Percentiles rank a stretch among this genome's conserved stretches.
phyloP scores from a whole-genome alignment of 1,284 basidiomycete genomes.

The Ganoderma resinaceum region DNA sequence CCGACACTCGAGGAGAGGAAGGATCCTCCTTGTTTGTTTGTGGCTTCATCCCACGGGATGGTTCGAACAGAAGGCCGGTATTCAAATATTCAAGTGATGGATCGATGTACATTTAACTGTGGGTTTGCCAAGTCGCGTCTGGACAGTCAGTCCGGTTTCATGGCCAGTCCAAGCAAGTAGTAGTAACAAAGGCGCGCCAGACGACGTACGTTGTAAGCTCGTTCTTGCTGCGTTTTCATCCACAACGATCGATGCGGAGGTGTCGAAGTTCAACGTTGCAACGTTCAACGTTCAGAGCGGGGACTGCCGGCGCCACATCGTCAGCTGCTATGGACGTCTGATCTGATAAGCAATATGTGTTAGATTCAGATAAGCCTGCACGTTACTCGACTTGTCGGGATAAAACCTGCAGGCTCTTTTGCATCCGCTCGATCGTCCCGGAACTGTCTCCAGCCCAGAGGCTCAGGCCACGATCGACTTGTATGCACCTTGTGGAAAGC shows the following conservation, averaged over 20 bases:
- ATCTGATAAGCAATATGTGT: slow-evolving; percentile 1
- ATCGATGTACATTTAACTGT: not conserved
- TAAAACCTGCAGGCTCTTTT: not conserved
- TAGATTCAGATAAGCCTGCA: not conserved
- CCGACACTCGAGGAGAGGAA: not conserved
- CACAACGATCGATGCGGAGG: not conserved
- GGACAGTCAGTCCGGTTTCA: not conserved
- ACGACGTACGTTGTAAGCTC: not conserved
- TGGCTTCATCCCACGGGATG: not conserved
- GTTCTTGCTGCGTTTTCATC: not conserved
- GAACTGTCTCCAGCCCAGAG: not conserved
- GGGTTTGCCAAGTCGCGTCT: not conserved
- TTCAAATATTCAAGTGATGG: not conserved
- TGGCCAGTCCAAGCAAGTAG: not conserved
- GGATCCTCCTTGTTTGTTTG: not conserved
- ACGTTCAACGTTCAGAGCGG: too few relatives aligned
- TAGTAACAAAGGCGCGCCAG: not conserved
- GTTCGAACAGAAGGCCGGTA: not conserved
- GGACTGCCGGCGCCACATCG: too few relatives aligned
- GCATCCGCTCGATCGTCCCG: not conserved
- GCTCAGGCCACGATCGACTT: not conserved
- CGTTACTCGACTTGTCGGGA: not conserved
- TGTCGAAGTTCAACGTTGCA: not conserved
- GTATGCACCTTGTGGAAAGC: not conserved
- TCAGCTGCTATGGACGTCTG: not conserved